Evolutionary conservation across 2,329 filamentous ascomycete genomes (phyloP).

Genomic region (Laburnicola sp.): DNA sequence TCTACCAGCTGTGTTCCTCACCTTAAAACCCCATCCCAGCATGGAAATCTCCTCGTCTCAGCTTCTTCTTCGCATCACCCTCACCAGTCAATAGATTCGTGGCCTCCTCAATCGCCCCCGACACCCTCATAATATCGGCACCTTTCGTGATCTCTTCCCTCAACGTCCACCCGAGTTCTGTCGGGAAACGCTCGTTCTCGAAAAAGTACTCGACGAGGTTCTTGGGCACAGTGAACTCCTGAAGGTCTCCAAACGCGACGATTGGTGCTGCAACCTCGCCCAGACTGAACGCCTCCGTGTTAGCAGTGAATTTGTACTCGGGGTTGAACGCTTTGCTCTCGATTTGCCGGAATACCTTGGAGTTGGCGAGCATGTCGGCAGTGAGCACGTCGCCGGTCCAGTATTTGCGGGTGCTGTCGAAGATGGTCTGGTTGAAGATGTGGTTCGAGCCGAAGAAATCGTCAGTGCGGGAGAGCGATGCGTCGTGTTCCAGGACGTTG

Average conservation of each 20-base stretch:
- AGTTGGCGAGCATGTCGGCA: constrained; percentile 45
- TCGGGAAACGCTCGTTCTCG: constrained; percentile 50
- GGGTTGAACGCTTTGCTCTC: constrained; percentile 54
- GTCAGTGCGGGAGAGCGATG: constrained; percentile 54
- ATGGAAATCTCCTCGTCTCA: constrained; percentile 5
- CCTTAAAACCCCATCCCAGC: not conserved
- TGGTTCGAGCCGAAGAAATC: constrained; percentile 56
- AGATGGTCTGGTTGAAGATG: constrained; percentile 57
- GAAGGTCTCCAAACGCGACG: constrained; percentile 54
- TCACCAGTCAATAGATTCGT: constrained; percentile 14
- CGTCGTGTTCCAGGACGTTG: constrained; percentile 56
- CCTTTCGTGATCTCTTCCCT: constrained; percentile 17
- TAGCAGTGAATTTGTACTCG: constrained; percentile 51
- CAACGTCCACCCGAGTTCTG: constrained; percentile 47
- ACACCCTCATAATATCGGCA: constrained; percentile 13
- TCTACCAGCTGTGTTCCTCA: too few relatives aligned
- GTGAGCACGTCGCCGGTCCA: constrained; percentile 51
- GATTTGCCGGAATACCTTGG: constrained; percentile 51
- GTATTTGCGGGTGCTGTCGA: constrained; percentile 51
- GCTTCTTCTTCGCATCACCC: not conserved
- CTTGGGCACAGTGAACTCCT: constrained; percentile 41
- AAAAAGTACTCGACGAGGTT: constrained; percentile 49
- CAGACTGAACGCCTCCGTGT: constrained; percentile 51
- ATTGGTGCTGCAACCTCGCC: constrained; percentile 57
- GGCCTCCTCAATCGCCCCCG: constrained; percentile 8